phyloP scores from a whole-genome alignment of 2,329 filamentous ascomycete species.

The Penicillium corylophilum region DNA sequence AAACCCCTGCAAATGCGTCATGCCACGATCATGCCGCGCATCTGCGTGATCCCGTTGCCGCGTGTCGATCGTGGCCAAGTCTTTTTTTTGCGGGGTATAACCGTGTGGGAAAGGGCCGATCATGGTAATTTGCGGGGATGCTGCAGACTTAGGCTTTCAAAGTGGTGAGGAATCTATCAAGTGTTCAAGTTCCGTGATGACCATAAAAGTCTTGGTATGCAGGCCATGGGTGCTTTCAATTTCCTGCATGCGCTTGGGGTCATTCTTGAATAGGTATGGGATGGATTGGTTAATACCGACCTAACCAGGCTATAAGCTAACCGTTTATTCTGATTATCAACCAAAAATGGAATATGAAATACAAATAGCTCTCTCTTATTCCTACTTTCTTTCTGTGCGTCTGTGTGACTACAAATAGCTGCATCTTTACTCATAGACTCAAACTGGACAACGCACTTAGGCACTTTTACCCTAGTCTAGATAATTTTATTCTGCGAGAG shows the following conservation, averaged over 20 bases:
- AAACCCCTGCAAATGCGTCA: conserved; percentile 1
- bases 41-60: conserved; percentile 21
- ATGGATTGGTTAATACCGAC: no score
- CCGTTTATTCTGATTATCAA: no score
- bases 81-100: conserved; percentile 6
- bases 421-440: no score
- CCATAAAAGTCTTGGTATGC: not conserved
- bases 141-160: not conserved
- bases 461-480: no score
- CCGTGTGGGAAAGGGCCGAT: not conserved
- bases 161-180: not conserved
- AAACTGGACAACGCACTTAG: no score
- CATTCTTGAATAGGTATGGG: not conserved
- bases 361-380: no score
- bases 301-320: no score
- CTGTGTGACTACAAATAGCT: no score
- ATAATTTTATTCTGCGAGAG: no score
- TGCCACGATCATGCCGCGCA: conserved; percentile 18
- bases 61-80: conserved; percentile 6
- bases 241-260: not conserved
- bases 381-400: no score
- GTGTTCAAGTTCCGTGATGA: not conserved
- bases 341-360: no score
- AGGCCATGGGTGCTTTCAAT: not conserved
- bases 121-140: not conserved